These are phyloP conservation scores for Penicillium sp. DNA, from an alignment of 2,329 filamentous ascomycete genomes.

Conservation along the genomic window DNA sequence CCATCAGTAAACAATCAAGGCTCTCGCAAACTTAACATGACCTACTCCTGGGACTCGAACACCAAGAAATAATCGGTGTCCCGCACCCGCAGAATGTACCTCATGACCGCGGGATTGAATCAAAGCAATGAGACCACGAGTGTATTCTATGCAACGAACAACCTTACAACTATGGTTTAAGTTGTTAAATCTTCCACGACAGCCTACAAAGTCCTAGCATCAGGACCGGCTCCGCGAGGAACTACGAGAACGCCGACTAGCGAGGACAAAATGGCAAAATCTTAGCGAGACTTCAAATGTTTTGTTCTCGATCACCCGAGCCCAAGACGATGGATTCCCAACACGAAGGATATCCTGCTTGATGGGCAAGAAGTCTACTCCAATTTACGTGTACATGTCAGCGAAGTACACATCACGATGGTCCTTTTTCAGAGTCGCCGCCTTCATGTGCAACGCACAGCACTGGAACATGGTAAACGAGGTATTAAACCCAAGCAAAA, in stretches of 20 bases:
- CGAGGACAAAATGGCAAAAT: constrained; percentile 30
- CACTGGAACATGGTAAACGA: constrained; percentile 36
- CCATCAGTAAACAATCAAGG: no score
- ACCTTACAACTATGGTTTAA: not conserved
- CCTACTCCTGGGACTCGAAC: no score
- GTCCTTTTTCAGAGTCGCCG: constrained; percentile 42
- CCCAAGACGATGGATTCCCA: constrained; percentile 40
- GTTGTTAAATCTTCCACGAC: constrained; percentile 34
- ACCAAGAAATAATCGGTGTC: no score
- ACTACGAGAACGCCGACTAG: constrained; percentile 36
- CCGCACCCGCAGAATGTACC: no score
- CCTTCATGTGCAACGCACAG: constrained; percentile 31
- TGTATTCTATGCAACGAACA: not conserved
- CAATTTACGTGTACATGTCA: constrained; percentile 45
- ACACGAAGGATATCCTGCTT: constrained; percentile 32
- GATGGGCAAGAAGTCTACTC: constrained; percentile 16
- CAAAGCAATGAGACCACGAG: constrained; percentile 32
- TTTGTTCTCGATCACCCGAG: constrained; percentile 44
- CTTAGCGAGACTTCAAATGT: constrained; percentile 50
- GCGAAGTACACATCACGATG: constrained; percentile 47
- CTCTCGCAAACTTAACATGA: no score
- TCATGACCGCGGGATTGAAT: constrained; percentile 21
- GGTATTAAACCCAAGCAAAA: constrained; percentile 48
- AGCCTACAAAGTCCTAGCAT: constrained; percentile 42
- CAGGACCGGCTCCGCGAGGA: constrained; percentile 43